phyloP scores from a whole-genome alignment of 768 basidiomycete species.

The Grammothele lineata region DNA sequence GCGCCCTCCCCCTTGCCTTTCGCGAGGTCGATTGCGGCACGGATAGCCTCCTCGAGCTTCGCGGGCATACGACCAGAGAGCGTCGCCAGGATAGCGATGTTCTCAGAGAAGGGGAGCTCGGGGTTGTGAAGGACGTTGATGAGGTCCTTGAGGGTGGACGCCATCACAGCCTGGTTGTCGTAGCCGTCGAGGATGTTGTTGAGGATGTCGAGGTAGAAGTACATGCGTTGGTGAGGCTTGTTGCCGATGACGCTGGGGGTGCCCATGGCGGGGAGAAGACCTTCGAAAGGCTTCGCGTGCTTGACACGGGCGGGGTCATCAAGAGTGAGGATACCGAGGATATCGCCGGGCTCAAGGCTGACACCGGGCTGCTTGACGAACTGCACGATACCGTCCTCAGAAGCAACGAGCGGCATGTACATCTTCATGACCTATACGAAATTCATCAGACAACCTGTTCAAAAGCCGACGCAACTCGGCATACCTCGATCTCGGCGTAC shows the following conservation, averaged over 20 bases:
- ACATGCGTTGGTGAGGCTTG: conserved; percentile 85
- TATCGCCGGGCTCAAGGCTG: conserved; percentile 94
- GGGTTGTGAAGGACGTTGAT: conserved; percentile 76
- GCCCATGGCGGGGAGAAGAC: conserved; percentile 85
- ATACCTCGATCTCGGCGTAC: conserved; percentile 96
- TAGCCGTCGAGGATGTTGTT: conserved; percentile 94
- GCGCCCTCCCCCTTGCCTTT: conserved; percentile 66
- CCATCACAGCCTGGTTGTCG: conserved; percentile 93
- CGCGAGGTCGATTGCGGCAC: conserved; percentile 70
- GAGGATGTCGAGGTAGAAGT: conserved; percentile 68
- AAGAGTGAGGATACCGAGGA: conserved; percentile 92
- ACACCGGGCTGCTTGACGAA: conserved; percentile 98
- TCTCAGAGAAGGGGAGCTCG: conserved; percentile 86
- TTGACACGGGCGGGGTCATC: conserved; percentile 96
- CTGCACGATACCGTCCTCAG: conserved; percentile 91
- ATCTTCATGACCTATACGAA: conserved; percentile 89
- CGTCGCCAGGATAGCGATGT: conserved; percentile 76
- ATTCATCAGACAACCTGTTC: too few relatives aligned
- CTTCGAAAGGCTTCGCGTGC: conserved; percentile 98
- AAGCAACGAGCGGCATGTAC: conserved; percentile 97
- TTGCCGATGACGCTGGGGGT: conserved; percentile 79
- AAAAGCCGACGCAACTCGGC: too few relatives aligned
- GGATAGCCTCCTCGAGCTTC: conserved; percentile 85
- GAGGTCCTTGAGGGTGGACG: conserved; percentile 81
- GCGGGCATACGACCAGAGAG: conserved; percentile 90